These are phyloP conservation scores for Aspergillus novoparasiticus DNA, from an alignment of 2,329 filamentous ascomycete species.

Conservation along the genomic window DNA sequence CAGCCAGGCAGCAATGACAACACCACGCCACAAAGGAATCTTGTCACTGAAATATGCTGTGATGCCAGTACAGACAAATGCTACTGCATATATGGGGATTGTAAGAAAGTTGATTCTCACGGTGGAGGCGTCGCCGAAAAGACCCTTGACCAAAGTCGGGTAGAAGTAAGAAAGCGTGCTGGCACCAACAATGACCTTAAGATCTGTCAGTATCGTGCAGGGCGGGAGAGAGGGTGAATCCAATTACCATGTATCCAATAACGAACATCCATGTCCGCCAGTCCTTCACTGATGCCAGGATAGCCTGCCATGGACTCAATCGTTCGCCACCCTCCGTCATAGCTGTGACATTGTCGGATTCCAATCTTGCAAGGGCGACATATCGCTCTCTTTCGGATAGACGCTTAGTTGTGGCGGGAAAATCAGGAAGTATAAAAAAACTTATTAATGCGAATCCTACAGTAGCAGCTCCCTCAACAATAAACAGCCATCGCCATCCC, in stretches of 20 bases:
- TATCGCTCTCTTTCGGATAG: slow-evolving; percentile 35
- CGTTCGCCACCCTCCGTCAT: slow-evolving; percentile 17
- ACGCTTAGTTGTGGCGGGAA: slow-evolving; percentile 49
- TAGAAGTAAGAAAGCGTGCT: slow-evolving; percentile 36
- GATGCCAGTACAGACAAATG: slow-evolving; percentile 53
- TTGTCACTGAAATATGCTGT: slow-evolving; percentile 54
- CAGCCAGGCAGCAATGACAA: slow-evolving; percentile 55
- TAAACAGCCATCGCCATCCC: slow-evolving; percentile 58
- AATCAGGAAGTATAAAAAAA: slow-evolving; percentile 53
- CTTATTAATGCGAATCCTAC: slow-evolving; percentile 48
- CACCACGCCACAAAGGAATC: slow-evolving; percentile 48
- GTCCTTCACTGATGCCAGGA: slow-evolving; percentile 21
- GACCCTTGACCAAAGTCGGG: slow-evolving; percentile 29
- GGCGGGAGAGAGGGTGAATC: too few relatives aligned
- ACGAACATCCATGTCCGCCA: slow-evolving; percentile 46
- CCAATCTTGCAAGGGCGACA: slow-evolving; percentile 28
- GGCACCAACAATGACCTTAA: slow-evolving; percentile 41
- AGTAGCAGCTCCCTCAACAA: slow-evolving; percentile 49
- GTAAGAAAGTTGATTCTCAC: slow-evolving; percentile 28
- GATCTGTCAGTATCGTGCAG: not conserved
- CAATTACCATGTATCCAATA: slow-evolving; percentile 42
- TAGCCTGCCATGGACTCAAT: slow-evolving; percentile 22
- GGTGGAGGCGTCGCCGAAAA: slow-evolving; percentile 31
- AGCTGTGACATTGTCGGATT: slow-evolving; percentile 21
- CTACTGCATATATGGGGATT: slow-evolving; percentile 57